Conservation (phyloP, 306 rosid species). For the Cucumis melo region DNA sequence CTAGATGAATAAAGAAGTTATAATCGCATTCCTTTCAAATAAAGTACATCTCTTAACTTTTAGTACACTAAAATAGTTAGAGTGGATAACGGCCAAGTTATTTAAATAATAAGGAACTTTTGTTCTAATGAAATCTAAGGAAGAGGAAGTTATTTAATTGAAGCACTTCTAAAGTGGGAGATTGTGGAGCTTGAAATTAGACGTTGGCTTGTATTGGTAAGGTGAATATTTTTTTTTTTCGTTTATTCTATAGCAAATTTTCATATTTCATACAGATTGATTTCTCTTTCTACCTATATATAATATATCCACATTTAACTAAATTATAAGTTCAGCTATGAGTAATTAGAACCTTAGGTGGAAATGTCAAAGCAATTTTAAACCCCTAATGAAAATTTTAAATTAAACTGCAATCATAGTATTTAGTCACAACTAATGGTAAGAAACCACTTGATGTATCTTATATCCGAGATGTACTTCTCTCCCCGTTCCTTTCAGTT, state of each 20-base stretch:
- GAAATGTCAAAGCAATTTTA: background rate
- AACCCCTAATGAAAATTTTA: background rate
- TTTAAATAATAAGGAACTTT: background rate
- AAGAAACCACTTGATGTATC: background rate
- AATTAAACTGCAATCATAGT: background rate
- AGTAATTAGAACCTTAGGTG: background rate
- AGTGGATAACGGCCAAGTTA: background rate
- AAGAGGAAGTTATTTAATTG: background rate
- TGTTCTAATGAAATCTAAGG: background rate
- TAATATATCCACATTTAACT: background rate
- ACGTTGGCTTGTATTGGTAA: background rate
- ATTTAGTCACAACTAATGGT: background rate
- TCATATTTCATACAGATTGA: background rate
- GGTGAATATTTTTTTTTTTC: background rate
- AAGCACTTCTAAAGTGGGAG: background rate
- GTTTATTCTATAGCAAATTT: background rate
- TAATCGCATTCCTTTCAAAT: background rate
- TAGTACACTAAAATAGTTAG: background rate
- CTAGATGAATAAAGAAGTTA: background rate
- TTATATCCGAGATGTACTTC: background rate
- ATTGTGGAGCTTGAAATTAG: background rate
- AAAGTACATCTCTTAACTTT: background rate
- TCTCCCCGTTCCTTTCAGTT: background rate
- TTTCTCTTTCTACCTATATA: background rate
- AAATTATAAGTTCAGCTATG: background rate